phyloP scores from a whole-genome alignment of 768 basidiomycete species.

The Calocybe gangraenosa region DNA sequence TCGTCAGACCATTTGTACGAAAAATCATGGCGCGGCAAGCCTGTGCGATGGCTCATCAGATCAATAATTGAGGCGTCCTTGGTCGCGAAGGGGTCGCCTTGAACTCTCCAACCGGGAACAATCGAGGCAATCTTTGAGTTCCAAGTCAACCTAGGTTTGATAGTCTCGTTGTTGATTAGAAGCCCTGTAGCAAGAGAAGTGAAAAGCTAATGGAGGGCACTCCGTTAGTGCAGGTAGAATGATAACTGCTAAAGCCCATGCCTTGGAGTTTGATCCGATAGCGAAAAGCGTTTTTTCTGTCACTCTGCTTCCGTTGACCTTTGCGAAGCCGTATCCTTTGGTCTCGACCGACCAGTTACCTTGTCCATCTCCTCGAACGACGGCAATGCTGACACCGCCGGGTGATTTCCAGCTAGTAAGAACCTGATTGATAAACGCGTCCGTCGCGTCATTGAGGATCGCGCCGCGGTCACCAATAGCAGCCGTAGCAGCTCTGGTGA shows the following conservation, averaged over 20 bases:
- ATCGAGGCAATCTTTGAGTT: conserved; percentile 20
- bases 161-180: conserved; percentile 21
- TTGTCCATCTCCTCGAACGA: conserved; percentile 19
- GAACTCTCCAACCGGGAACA: conserved; percentile 19
- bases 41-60: conserved; percentile 25
- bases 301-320: not conserved
- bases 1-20: conserved; percentile 9
- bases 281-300: conserved; percentile 8
- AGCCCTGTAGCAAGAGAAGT: conserved; percentile 20
- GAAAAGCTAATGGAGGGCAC: conserved; percentile 17
- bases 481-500: no score
- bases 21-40: conserved; percentile 21
- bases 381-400: conserved; percentile 24
- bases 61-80: conserved; percentile 19
- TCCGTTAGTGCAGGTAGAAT: not conserved
- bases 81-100: conserved; percentile 20
- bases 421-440: conserved; percentile 19
- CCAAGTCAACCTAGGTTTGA: conserved; percentile 20
- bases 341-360: conserved; percentile 20
- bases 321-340: not conserved
- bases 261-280: conserved; percentile 10
- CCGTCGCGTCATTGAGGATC: conserved; percentile 16
- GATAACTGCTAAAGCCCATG: not conserved
- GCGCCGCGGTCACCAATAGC: no score
- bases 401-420: conserved; percentile 23